Conservation (phyloP, 176 grass and related monocot genomes). For the Typha latifolia region DNA sequence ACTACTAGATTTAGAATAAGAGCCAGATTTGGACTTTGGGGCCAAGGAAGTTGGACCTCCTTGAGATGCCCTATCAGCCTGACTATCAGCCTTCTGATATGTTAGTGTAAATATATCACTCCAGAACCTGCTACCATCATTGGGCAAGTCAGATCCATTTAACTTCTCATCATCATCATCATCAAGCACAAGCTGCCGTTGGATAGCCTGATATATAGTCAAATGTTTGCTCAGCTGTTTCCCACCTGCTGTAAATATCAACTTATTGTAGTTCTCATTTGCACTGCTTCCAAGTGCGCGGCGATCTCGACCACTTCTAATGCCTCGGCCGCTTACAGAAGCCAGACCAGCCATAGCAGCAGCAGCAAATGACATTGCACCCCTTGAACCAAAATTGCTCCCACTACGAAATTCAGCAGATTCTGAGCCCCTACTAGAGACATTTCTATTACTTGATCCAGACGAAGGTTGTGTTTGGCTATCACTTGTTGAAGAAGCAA, state of each 20-base stretch:
- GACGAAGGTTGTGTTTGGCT: conserved; percentile 44
- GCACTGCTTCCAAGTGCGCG: conserved; percentile 29
- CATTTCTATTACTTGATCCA: conserved; percentile 36
- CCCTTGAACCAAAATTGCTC: conserved; percentile 60
- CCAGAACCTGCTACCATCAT: conserved; percentile 72
- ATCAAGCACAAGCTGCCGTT: conserved; percentile 49
- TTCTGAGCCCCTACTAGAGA: conserved; percentile 24
- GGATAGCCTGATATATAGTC: conserved; percentile 83
- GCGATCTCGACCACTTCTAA: conserved; percentile 56
- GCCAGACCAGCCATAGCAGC: conserved; percentile 77
- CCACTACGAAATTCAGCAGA: conserved; percentile 41
- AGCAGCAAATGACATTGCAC: conserved; percentile 82
- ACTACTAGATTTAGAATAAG: conserved; percentile 21
- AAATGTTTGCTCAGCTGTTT: conserved; percentile 75
- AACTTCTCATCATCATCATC: conserved; percentile 64
- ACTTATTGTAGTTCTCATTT: conserved; percentile 44
- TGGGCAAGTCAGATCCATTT: conserved; percentile 40
- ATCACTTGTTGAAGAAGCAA: conserved; percentile 37
- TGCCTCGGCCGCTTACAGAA: conserved; percentile 52
- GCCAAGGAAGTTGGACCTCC: conserved; percentile 29
- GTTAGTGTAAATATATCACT: conserved; percentile 84
- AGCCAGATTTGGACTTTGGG: conserved; percentile 37
- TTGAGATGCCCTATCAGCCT: conserved; percentile 28
- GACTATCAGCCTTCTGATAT: conserved; percentile 74
- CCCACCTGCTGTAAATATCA: conserved; percentile 65